Conservation (phyloP, 2,329 filamentous ascomycete species). For the Fonsecaea erecta region DNA sequence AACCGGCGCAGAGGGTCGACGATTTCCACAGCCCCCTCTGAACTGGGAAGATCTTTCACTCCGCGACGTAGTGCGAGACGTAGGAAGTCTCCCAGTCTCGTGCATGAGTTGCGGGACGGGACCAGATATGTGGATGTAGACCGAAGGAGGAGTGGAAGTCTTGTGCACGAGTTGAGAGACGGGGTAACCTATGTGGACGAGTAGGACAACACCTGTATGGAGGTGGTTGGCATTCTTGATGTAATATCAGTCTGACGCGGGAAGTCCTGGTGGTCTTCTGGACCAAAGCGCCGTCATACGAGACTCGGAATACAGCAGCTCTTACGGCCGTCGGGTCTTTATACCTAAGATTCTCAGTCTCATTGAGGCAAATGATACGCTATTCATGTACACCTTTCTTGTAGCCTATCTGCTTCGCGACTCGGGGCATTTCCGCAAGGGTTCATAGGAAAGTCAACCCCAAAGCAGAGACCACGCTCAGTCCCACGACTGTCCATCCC, state of each 20-base stretch:
- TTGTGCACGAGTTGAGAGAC: constrained; percentile 36
- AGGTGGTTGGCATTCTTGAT: neutral
- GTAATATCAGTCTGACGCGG: neutral
- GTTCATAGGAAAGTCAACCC: constrained; percentile 30
- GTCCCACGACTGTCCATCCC: constrained; percentile 34
- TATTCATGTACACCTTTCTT: constrained; percentile 15
- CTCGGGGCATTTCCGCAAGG: neutral
- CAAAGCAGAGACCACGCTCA: constrained; percentile 29
- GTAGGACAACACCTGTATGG: neutral
- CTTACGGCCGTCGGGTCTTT: neutral
- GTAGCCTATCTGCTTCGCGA: neutral
- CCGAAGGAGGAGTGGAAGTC: constrained; percentile 21
- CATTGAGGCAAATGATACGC: neutral
- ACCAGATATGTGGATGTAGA: constrained; percentile 37
- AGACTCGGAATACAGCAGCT: neutral
- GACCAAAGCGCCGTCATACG: neutral
- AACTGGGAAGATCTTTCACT: constrained; percentile 11
- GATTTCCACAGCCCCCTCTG: constrained; percentile 22
- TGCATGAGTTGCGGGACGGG: constrained; percentile 39
- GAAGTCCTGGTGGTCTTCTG: neutral
- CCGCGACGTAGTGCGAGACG: constrained; percentile 26
- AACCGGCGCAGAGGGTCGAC: constrained; percentile 23
- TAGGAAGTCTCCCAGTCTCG: constrained; percentile 26
- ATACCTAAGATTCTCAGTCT: constrained; percentile 1
- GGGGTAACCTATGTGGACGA: constrained; percentile 34